A percentile compares a stretch with the other conserved stretches of the same genome.
Evolutionary conservation across 495 filamentous ascomycete genomes (phyloP).

Genomic region (Neurospora intermedia): DNA sequence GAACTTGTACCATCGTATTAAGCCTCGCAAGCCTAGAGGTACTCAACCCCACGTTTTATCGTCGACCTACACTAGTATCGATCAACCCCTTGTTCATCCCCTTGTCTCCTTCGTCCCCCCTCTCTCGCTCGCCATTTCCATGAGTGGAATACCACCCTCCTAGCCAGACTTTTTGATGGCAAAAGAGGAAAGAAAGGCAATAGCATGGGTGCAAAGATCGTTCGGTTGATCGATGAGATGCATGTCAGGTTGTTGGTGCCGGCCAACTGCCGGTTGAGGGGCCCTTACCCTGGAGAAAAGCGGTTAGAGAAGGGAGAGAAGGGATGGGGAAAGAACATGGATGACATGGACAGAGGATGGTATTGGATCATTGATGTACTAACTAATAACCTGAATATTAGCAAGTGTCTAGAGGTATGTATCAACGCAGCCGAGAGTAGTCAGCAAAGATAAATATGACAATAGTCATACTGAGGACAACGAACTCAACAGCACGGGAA

Average conservation of each 20-base stretch:
- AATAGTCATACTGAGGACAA: not conserved
- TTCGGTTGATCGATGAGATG: not conserved
- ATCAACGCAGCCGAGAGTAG: not conserved
- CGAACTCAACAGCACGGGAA: not conserved
- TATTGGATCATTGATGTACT: not conserved
- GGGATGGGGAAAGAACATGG: not conserved
- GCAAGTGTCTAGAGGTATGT: not conserved
- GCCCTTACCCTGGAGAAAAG: not conserved
- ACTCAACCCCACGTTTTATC: not conserved
- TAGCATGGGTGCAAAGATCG: not conserved
- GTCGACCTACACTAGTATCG: too few relatives aligned
- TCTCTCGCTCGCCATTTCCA: not conserved
- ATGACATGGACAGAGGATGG: not conserved
- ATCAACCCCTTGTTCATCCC: not conserved
- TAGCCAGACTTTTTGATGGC: not conserved
- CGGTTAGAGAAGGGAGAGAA: not conserved
- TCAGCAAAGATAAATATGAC: not conserved
- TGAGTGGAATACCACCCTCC: not conserved
- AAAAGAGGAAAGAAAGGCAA: not conserved
- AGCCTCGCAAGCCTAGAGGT: not conserved
- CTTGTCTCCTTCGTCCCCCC: not conserved
- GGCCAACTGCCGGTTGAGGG: not conserved
- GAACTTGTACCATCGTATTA: not conserved
- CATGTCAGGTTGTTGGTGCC: not conserved
- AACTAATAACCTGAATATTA: not conserved